phyloP scores from a whole-genome alignment of 352 stramenopile genomes.

The Phytophthora capsici region DNA sequence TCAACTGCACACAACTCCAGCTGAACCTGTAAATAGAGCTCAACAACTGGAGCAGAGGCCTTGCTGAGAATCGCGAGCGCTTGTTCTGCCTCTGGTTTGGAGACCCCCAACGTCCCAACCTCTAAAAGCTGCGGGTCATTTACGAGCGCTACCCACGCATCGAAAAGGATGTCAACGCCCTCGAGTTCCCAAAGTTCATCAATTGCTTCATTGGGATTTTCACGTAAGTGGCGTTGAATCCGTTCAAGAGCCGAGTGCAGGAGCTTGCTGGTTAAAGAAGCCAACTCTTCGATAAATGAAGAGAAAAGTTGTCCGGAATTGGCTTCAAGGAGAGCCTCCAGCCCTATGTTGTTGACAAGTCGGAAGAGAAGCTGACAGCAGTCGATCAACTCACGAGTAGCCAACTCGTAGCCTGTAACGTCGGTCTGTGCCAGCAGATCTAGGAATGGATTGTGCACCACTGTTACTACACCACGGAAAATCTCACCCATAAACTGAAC shows the following conservation, averaged over 20 bases:
- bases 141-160: slow-evolving; percentile 80
- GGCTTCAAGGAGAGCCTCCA: slow-evolving; percentile 56
- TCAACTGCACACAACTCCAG: slow-evolving; percentile 75
- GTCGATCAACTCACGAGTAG: slow-evolving; percentile 84
- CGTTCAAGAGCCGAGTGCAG: slow-evolving; percentile 70
- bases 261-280: slow-evolving; percentile 72
- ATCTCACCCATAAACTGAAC: slow-evolving; percentile 76
- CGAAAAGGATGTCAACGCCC: slow-evolving; percentile 78
- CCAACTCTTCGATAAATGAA: slow-evolving; percentile 72
- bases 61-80: slow-evolving; percentile 56
- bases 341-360: slow-evolving; percentile 77
- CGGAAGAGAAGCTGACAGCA: slow-evolving; percentile 84
- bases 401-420: slow-evolving; percentile 69
- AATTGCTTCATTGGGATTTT: slow-evolving; percentile 51
- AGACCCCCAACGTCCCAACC: slow-evolving; percentile 20
- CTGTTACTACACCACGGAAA: slow-evolving; percentile 63
- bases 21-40: slow-evolving; percentile 81
- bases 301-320: slow-evolving; percentile 53
- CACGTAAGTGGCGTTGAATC: slow-evolving; percentile 60
- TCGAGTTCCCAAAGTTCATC: slow-evolving; percentile 88
- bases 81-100: slow-evolving; percentile 39
- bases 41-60: slow-evolving; percentile 66
- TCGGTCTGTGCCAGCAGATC: slow-evolving; percentile 70
- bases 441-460: slow-evolving; percentile 80
- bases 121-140: slow-evolving; percentile 65